These are phyloP conservation scores for Lepiota venenata DNA, from an alignment of 768 basidiomycete species.

Conservation along the genomic window DNA sequence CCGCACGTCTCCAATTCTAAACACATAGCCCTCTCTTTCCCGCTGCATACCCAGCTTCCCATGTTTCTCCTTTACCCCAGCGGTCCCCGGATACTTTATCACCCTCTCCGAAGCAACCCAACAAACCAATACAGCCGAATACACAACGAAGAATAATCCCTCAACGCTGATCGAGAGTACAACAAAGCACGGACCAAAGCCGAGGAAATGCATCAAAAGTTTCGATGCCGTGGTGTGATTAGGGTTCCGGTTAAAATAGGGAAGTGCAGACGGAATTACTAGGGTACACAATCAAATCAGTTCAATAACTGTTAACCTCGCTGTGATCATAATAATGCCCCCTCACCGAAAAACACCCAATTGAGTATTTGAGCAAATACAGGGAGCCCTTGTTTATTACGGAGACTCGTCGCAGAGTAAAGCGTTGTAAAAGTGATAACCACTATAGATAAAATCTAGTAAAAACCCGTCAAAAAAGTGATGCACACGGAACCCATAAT, in stretches of 20 bases:
- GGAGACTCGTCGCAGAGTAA: slow-evolving; percentile 56
- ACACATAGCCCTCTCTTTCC: slow-evolving; percentile 29
- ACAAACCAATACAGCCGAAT: slow-evolving; percentile 52
- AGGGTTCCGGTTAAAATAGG: slow-evolving; percentile 37
- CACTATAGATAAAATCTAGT: slow-evolving; percentile 44
- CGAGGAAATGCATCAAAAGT: slow-evolving; percentile 61
- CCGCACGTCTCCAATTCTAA: slow-evolving; percentile 60
- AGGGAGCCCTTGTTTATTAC: slow-evolving; percentile 66
- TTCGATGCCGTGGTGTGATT: slow-evolving; percentile 43
- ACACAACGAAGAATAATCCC: slow-evolving; percentile 75
- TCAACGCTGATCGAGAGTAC: slow-evolving; percentile 82
- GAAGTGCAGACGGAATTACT: slow-evolving; percentile 51
- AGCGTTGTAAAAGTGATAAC: slow-evolving; percentile 50
- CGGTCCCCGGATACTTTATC: background rate
- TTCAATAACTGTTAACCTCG: background rate
- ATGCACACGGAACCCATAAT: no score
- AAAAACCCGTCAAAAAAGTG: no score
- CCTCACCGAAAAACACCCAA: slow-evolving; percentile 64
- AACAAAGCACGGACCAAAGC: slow-evolving; percentile 73
- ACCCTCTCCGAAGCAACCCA: slow-evolving; percentile 49
- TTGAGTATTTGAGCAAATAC: slow-evolving; percentile 53
- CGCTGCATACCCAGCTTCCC: background rate
- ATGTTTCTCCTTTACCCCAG: background rate
- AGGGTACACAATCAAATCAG: background rate
- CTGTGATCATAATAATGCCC: background rate